A percentile compares a stretch with the other conserved stretches of the same genome.
Evolutionary conservation across 2,329 filamentous ascomycete genomes (phyloP).

Genomic region (Sclerotinia trifoliorum): DNA sequence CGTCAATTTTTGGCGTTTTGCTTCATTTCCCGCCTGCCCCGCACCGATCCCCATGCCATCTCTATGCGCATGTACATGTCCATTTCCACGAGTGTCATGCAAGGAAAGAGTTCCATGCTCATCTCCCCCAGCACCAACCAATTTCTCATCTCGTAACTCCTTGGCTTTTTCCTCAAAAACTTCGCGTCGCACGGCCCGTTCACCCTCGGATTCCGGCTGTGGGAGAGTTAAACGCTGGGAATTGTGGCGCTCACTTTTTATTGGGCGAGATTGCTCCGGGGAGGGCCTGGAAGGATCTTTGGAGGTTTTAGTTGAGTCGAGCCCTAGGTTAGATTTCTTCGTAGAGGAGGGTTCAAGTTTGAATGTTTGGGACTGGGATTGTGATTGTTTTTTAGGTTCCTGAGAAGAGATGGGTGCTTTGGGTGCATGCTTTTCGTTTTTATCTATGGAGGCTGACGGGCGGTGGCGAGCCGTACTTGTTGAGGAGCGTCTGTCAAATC

Average conservation of each 20-base stretch:
- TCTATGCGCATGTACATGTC: background rate
- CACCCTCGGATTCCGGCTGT: constrained; percentile 43
- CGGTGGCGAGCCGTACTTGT: constrained; percentile 10
- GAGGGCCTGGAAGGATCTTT: background rate
- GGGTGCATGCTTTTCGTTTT: background rate
- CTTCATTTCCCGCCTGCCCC: background rate
- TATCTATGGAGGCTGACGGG: background rate
- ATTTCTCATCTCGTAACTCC: constrained; percentile 52
- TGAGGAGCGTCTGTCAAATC: constrained; percentile 7
- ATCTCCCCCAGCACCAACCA: constrained; percentile 42
- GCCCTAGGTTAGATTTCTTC: background rate
- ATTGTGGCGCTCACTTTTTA: constrained; percentile 29
- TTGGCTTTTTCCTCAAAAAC: constrained; percentile 55
- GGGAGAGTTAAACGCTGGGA: constrained; percentile 34
- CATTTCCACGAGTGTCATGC: background rate
- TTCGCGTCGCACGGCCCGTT: constrained; percentile 47
- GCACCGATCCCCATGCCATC: background rate
- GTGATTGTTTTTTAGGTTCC: background rate
- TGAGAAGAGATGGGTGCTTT: background rate
- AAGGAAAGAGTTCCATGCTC: background rate
- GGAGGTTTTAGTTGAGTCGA: background rate
- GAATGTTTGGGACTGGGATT: background rate
- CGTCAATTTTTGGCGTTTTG: constrained; percentile 48
- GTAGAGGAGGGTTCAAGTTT: background rate
- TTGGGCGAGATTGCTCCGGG: constrained; percentile 22